phyloP scores from a whole-genome alignment of 768 basidiomycete species.

The Tylopilus vinaceipallidus region DNA sequence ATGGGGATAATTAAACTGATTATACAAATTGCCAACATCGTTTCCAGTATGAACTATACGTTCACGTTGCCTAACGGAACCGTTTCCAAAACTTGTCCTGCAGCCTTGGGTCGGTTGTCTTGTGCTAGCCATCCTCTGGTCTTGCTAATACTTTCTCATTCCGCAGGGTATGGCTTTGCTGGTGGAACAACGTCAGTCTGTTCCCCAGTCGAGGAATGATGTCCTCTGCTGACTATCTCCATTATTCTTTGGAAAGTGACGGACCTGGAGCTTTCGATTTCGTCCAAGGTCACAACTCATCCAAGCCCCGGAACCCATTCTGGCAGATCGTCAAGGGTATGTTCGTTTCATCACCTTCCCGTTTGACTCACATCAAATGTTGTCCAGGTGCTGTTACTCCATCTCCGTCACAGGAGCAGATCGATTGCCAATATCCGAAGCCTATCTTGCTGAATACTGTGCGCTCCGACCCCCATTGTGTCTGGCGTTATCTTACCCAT shows the following conservation, averaged over 20 bases:
- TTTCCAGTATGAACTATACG: constrained; percentile 55
- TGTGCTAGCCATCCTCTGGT: no score
- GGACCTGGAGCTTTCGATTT: constrained; percentile 81
- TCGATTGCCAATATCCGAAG: constrained; percentile 73
- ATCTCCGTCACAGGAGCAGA: constrained; percentile 55
- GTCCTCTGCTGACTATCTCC: not conserved
- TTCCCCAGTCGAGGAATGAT: not conserved
- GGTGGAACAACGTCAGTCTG: constrained; percentile 76
- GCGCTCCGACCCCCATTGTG: not conserved
- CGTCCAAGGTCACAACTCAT: constrained; percentile 68
- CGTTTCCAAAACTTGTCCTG: constrained; percentile 67
- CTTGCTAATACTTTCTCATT: no score
- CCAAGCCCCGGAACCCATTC: constrained; percentile 67
- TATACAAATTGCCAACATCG: not conserved
- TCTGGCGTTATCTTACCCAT: constrained; percentile 17
- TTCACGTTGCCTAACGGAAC: constrained; percentile 69
- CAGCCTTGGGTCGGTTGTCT: constrained; percentile 60
- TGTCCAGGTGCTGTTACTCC: constrained; percentile 50
- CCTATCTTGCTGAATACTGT: constrained; percentile 72
- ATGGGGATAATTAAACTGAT: not conserved
- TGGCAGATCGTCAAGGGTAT: constrained; percentile 75
- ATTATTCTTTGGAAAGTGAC: constrained; percentile 37
- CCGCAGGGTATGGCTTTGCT: constrained; percentile 67
- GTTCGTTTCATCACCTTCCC: not conserved
- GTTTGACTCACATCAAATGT: not conserved